Conservation (phyloP, 352 stramenopile species). For the Phytopythium mirpurense region DNA sequence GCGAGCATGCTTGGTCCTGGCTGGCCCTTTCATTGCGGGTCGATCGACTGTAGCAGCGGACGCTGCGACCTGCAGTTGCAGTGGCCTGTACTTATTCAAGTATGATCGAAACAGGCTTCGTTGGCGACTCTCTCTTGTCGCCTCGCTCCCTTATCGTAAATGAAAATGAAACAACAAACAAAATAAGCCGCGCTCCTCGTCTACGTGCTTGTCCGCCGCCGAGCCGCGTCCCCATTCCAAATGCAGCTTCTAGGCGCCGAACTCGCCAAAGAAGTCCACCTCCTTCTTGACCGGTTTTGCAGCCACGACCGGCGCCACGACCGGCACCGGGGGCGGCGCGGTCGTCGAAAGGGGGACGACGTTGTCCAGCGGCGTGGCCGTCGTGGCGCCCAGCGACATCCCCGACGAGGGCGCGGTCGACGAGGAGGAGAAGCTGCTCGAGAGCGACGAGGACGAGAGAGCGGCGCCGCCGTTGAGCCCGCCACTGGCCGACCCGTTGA, state of each 20-base stretch:
- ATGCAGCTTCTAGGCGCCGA: conserved; percentile 65
- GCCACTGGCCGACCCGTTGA: conserved; percentile 15
- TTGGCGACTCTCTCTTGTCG: too few species aligned
- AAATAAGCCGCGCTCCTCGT: neutral
- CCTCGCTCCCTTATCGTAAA: neutral
- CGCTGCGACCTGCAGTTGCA: too few species aligned
- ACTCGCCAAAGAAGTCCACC: conserved; percentile 83
- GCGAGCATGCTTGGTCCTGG: too few species aligned
- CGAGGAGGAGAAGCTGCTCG: conserved; percentile 40
- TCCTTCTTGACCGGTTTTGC: conserved; percentile 64
- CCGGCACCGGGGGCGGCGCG: conserved; percentile 15
- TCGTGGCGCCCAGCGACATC: conserved; percentile 18
- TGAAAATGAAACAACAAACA: too few species aligned
- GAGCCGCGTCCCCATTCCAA: too few species aligned
- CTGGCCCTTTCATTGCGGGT: too few species aligned
- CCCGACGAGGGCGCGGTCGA: conserved; percentile 22
- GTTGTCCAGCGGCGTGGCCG: conserved; percentile 18
- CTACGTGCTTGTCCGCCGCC: neutral
- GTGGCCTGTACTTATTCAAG: too few species aligned
- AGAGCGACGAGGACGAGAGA: conserved; percentile 16
- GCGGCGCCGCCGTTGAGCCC: conserved; percentile 10
- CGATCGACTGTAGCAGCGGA: too few species aligned
- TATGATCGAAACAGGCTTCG: too few species aligned
- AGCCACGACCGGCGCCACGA: conserved; percentile 19
- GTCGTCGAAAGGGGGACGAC: neutral